Base-by-base conservation (phyloP, 176 grass and related monocot species). In the Carex cristatella region DNA sequence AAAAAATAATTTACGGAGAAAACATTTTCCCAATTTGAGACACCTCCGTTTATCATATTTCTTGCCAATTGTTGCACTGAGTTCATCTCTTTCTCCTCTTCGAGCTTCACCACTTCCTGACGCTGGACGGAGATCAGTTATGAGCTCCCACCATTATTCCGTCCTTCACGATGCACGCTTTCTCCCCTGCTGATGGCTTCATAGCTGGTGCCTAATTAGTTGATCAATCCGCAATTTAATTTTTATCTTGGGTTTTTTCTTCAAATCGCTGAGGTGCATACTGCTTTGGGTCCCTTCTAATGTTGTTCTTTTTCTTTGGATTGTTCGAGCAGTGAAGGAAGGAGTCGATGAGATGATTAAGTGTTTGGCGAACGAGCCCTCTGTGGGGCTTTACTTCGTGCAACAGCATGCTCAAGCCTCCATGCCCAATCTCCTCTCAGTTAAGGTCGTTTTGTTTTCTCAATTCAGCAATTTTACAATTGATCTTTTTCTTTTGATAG, bases 301-400 rank as follows among this genome's bases (percentile, higher is more conserved):
- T 71, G 61, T 23, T 76, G 46, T 42, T 82, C 11, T 46, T 63
- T 30, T 61, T 38, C 8, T 53, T 82, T 71, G 37, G 60, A 5
- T 10, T 65, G 1, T 35, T 35, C 5, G 27, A 60, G 70, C 85
- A 98, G 95, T 95, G 88, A 95, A 95, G 86, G 95, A 98, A 40
- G 95, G 88, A 74, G 83, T 95, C 60, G 93, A 93, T 71, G 91
- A 90, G 76, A 98, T 98, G 95, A 90, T 98, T 15, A 92, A 88
- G 80, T 87, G 92, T 86, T 86, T 88, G 82, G 93, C 93, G 23
- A 98, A 98, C 87, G 93, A 98, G 89, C 93, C 95, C 87, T 93
- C 95, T 46, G 65, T 93, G 58, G 95, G 95, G 55, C 90, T 98
- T 64, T 98, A 91, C 89, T 98, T 93, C 88, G 89, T 93, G 61